phyloP scores from a whole-genome alignment of 139 green algal species.

The Pycnococcus provasolii region DNA sequence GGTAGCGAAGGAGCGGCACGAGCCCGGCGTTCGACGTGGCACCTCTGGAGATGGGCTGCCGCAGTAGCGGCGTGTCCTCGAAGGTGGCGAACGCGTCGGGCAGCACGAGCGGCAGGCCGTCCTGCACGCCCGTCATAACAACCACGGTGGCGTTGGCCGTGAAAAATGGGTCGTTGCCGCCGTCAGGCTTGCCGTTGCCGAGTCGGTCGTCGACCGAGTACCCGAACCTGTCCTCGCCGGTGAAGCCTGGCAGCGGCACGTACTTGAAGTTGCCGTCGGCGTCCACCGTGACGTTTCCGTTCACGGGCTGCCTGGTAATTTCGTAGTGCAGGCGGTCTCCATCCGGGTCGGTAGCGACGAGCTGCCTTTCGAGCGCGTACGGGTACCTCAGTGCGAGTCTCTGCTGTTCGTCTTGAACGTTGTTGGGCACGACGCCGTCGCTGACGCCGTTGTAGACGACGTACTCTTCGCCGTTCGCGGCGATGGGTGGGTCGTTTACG shows the following conservation, averaged over 20 bases:
- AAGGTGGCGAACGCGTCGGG: neutral
- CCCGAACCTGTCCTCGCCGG: neutral
- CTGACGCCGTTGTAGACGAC: neutral
- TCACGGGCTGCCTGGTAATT: neutral
- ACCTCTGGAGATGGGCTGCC: neutral
- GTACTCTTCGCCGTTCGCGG: neutral
- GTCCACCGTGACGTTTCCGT: neutral
- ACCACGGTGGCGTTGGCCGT: neutral
- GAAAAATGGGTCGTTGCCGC: neutral
- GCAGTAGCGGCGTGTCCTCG: neutral
- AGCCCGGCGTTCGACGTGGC: neutral
- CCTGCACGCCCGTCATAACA: neutral
- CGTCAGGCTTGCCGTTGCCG: neutral
- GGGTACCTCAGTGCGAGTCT: neutral
- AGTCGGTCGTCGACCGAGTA: neutral
- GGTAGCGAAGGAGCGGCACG: neutral
- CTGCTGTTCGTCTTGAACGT: neutral
- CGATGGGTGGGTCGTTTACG: neutral
- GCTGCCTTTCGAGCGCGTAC: neutral
- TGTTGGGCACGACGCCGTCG: neutral
- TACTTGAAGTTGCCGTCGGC: conserved; percentile 2
- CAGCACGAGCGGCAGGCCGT: neutral
- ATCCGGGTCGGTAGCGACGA: neutral
- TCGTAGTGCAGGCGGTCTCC: neutral
- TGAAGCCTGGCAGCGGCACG: neutral